A percentile compares a stretch with the other conserved stretches of the same genome.
These are phyloP conservation scores for Penicillium salamii DNA, from an alignment of 495 filamentous ascomycete species.

Conservation along the genomic window DNA sequence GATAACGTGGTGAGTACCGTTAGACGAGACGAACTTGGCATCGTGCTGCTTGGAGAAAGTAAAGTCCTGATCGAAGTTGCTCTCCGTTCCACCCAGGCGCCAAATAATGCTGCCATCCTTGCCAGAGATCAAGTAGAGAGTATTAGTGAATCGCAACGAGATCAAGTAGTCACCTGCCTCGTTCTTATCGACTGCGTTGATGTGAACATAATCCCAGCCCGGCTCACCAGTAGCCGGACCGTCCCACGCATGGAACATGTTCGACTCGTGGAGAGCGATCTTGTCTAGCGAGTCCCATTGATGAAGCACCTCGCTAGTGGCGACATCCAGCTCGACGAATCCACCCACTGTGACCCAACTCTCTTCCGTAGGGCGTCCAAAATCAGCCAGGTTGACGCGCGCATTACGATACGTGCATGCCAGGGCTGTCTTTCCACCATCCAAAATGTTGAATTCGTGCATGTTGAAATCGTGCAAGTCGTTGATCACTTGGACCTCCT, in stretches of 20 bases:
- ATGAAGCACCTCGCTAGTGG: conserved; percentile 42
- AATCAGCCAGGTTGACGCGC: conserved; percentile 37
- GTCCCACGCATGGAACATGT: conserved; percentile 44
- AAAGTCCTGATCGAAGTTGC: conserved; percentile 45
- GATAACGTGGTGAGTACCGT: conserved; percentile 48
- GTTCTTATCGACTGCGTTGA: conserved; percentile 45
- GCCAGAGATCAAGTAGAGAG: conserved; percentile 56
- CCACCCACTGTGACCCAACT: conserved; percentile 40
- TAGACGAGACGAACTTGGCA: conserved; percentile 51
- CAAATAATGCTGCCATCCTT: conserved; percentile 56
- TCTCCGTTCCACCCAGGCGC: conserved; percentile 50
- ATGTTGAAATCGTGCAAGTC: conserved; percentile 44
- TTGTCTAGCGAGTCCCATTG: conserved; percentile 48
- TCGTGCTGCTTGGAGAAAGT: conserved; percentile 61
- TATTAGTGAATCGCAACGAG: conserved; percentile 54
- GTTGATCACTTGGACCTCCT: conserved; percentile 36
- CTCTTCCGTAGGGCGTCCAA: conserved; percentile 39
- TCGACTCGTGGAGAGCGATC: conserved; percentile 38
- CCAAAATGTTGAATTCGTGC: conserved; percentile 49
- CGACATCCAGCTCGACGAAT: conserved; percentile 47
- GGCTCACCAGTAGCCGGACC: conserved; percentile 9
- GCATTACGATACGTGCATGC: conserved; percentile 49
- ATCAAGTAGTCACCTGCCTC: conserved; percentile 54
- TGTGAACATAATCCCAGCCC: conserved; percentile 43
- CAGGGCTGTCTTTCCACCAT: conserved; percentile 39